phyloP scores from a whole-genome alignment of 2,329 filamentous ascomycete species.

The Trichothecium sympodiale region DNA sequence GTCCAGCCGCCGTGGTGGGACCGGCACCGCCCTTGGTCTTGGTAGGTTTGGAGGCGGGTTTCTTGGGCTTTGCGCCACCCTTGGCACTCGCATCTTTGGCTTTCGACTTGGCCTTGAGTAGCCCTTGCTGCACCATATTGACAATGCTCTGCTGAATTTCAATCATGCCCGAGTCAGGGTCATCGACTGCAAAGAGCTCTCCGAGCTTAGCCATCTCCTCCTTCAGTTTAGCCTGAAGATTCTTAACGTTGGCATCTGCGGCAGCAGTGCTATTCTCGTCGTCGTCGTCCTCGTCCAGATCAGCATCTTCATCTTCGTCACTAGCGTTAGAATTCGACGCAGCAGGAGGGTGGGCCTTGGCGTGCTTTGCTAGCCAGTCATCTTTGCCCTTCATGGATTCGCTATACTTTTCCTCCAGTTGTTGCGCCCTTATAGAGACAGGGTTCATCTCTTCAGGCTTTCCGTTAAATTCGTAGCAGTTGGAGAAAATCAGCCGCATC shows the following conservation, averaged over 20 bases:
- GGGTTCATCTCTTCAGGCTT: slow-evolving; percentile 47
- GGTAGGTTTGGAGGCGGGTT: slow-evolving; percentile 43
- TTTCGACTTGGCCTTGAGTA: slow-evolving; percentile 60
- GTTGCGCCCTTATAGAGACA: slow-evolving; percentile 60
- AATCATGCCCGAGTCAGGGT: slow-evolving; percentile 40
- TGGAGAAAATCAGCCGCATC: slow-evolving; percentile 71
- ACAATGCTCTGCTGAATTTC: slow-evolving; percentile 51
- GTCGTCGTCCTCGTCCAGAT: slow-evolving; percentile 48
- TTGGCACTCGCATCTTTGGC: slow-evolving; percentile 39
- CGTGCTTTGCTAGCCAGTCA: slow-evolving; percentile 68
- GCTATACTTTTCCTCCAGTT: slow-evolving; percentile 66
- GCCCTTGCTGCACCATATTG: slow-evolving; percentile 55
- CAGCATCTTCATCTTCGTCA: slow-evolving; percentile 62
- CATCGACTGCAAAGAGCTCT: slow-evolving; percentile 37
- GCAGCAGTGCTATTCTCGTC: slow-evolving; percentile 27
- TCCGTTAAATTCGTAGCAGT: slow-evolving; percentile 85
- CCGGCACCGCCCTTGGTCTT: slow-evolving; percentile 37
- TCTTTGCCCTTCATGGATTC: slow-evolving; percentile 67
- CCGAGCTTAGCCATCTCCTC: slow-evolving; percentile 50
- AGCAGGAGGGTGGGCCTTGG: slow-evolving; percentile 40
- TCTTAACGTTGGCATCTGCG: slow-evolving; percentile 34
- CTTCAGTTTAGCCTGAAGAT: slow-evolving; percentile 37
- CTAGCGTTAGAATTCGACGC: slow-evolving; percentile 53
- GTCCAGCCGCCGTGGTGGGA: slow-evolving; percentile 10
- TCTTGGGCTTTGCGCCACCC: slow-evolving; percentile 41